Evolutionary conservation across 352 stramenopile species (phyloP), one percentile per base, ranked within the genome.

Genomic region (Globisporangium nagaii): DNA sequence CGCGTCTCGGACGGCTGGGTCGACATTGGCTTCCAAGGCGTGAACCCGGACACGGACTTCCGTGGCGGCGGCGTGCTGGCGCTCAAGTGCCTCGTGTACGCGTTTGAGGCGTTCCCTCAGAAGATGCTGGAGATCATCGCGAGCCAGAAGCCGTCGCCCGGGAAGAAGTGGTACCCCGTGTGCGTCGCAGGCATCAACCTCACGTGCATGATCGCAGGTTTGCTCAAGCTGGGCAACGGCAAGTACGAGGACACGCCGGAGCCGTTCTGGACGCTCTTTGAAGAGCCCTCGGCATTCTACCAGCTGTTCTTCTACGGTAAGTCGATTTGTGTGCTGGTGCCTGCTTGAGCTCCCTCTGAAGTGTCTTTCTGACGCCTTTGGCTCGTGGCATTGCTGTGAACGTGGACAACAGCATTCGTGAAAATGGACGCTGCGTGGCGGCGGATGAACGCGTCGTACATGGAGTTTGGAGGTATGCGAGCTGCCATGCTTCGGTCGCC

Each of bases 361-460:
- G n/a, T n/a, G n/a, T n/a, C n/a, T n/a, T n/a, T n/a, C n/a, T n/a
- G n/a, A n/a, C 35, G 15, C 24, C 24, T 15, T 19, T 20, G 22
- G 36, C 7, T 2, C 19, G 4, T 24, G 12, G n/a, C 12, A 4
- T 9, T 12, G 9, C 10, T 42, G n/a, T 10, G 12, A 42, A 42
- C 8, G 25, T 24, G 17, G 4, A 62, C 22, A 51, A 60, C 45
- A 85, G 78, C 76, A 27, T 86, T 94, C 40, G 45, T 87, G 37
- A 94, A 94, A 51, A 91, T 94, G 84, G 73, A 94, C 60, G 78
- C 71, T 2, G 78, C 75, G n/a, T 92, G 79, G 81, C 71, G 86
- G 34, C 71, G 76, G 19, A 75, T 87, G 59, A 89, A 90, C 60
- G 80, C 76, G 12, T 89, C 84, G 11, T 89, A 88, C 56, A 94